These are phyloP conservation scores for Solanum clarkiae DNA, from an alignment of 257 asterid species.

Conservation along the genomic window DNA sequence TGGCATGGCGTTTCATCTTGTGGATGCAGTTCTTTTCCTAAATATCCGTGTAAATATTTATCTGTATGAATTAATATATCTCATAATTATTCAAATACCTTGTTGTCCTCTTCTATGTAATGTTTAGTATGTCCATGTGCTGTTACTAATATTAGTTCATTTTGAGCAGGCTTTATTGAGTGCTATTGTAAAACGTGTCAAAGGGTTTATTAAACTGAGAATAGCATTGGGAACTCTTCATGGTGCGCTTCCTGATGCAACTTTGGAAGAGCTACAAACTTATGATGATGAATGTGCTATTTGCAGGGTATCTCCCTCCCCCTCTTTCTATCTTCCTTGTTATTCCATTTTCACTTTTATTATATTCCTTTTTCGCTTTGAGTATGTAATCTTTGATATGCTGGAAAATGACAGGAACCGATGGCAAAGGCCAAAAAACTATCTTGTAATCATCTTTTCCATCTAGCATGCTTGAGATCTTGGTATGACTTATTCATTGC, in stretches of 20 bases:
- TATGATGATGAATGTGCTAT: constrained; percentile 95
- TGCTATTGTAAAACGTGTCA: constrained; percentile 66
- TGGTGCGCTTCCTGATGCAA: constrained; percentile 91
- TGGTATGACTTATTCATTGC: constrained; percentile 36
- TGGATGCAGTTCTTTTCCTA: constrained; percentile 77
- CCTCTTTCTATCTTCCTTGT: background rate
- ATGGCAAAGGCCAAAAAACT: constrained; percentile 96
- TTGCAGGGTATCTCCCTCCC: constrained; percentile 57
- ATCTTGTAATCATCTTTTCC: constrained; percentile 85
- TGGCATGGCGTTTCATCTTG: constrained; percentile 95
- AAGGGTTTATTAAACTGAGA: constrained; percentile 68
- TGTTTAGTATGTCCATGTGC: background rate
- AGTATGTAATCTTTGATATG: constrained; percentile 2
- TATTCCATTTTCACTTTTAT: background rate
- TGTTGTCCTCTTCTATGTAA: background rate
- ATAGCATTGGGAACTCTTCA: constrained; percentile 83
- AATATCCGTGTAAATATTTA: constrained; percentile 70
- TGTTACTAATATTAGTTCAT: constrained; percentile 5
- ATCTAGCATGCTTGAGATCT: constrained; percentile 90
- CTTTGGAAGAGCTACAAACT: constrained; percentile 65
- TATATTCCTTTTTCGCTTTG: constrained; percentile 3
- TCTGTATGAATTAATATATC: background rate
- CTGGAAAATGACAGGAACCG: constrained; percentile 59
- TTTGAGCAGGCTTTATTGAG: constrained; percentile 64
- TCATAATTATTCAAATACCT: background rate